phyloP scores from a whole-genome alignment of 352 stramenopile genomes.

The Phytophthora chlamydospora region DNA sequence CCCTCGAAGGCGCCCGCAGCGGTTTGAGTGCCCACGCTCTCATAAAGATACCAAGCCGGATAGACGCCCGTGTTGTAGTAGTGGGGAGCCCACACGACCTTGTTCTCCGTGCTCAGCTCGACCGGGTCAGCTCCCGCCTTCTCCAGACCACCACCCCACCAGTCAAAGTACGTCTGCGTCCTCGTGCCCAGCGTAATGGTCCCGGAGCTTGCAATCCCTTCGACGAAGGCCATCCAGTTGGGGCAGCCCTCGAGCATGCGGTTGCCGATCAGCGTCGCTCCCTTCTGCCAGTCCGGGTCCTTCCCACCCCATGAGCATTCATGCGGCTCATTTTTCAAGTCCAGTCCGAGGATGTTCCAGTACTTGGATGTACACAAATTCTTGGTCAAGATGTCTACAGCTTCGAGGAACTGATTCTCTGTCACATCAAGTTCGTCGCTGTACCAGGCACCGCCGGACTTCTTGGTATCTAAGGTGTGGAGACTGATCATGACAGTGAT shows the following conservation, averaged over 20 bases:
- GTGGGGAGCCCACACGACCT: slow-evolving; percentile 69
- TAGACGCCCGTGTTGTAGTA: slow-evolving; percentile 77
- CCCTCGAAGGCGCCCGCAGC: slow-evolving; percentile 23
- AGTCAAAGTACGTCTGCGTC: slow-evolving; percentile 56
- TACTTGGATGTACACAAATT: slow-evolving; percentile 56
- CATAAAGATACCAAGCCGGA: slow-evolving; percentile 66
- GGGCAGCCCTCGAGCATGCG: slow-evolving; percentile 60
- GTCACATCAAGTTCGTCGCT: slow-evolving; percentile 48
- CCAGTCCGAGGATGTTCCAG: slow-evolving; percentile 71
- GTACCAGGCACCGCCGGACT: slow-evolving; percentile 64
- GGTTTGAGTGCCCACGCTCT: slow-evolving; percentile 21
- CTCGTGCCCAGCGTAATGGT: slow-evolving; percentile 37
- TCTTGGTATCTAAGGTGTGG: slow-evolving; percentile 54
- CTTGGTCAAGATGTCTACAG: slow-evolving; percentile 62
- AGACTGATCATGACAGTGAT: slow-evolving; percentile 73
- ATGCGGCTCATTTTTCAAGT: slow-evolving; percentile 75
- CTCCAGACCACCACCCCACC: slow-evolving; percentile 63
- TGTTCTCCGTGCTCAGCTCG: slow-evolving; percentile 42
- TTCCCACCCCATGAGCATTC: slow-evolving; percentile 51
- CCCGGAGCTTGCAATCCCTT: slow-evolving; percentile 53
- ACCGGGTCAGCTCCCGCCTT: slow-evolving; percentile 39
- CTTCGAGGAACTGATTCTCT: slow-evolving; percentile 55
- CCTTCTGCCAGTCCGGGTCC: slow-evolving; percentile 57
- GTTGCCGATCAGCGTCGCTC: slow-evolving; percentile 57
- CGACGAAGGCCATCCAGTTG: slow-evolving; percentile 71